phyloP scores from a whole-genome alignment of 1,139 yeast genomes.

The Geotrichum phurueaensis region DNA sequence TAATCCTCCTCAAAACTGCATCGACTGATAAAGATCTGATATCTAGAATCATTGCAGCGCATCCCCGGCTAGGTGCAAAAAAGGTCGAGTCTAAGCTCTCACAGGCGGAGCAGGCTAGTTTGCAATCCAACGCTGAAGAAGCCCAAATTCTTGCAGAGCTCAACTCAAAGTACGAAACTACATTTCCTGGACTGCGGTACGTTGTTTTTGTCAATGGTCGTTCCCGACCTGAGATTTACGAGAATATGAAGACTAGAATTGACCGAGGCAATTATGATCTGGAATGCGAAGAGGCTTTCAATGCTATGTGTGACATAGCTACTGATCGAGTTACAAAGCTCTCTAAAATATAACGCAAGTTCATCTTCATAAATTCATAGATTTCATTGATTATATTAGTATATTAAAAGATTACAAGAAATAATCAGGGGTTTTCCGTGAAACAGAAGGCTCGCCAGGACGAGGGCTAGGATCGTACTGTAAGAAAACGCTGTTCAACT shows the following conservation, averaged over 20 bases:
- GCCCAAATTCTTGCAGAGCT: constrained; percentile 45
- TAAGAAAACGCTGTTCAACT: constrained; percentile 30
- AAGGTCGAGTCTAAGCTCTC: constrained; percentile 56
- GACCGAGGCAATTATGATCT: constrained; percentile 43
- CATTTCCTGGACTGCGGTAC: constrained; percentile 77
- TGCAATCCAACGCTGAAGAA: constrained; percentile 44
- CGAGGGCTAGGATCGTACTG: constrained; percentile 93
- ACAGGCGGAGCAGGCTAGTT: constrained; percentile 60
- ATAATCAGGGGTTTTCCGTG: constrained; percentile 92
- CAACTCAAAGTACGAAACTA: constrained; percentile 58
- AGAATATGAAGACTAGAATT: constrained; percentile 59
- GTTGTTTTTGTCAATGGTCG: constrained; percentile 92
- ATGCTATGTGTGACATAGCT: constrained; percentile 90
- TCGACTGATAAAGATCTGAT: constrained; percentile 16
- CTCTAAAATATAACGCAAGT: background rate
- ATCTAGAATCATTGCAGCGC: constrained; percentile 55
- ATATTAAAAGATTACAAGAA: constrained; percentile 46
- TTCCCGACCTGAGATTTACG: constrained; percentile 57
- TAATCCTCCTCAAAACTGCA: constrained; percentile 27
- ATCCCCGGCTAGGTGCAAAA: constrained; percentile 76
- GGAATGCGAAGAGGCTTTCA: constrained; percentile 64
- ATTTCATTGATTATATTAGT: background rate
- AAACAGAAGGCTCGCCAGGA: constrained; percentile 94
- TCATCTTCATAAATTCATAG: background rate
- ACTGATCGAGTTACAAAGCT: constrained; percentile 52